These are phyloP conservation scores for Geotrichum bryndzae DNA, from an alignment of 1,139 yeast species.

Conservation along the genomic window DNA sequence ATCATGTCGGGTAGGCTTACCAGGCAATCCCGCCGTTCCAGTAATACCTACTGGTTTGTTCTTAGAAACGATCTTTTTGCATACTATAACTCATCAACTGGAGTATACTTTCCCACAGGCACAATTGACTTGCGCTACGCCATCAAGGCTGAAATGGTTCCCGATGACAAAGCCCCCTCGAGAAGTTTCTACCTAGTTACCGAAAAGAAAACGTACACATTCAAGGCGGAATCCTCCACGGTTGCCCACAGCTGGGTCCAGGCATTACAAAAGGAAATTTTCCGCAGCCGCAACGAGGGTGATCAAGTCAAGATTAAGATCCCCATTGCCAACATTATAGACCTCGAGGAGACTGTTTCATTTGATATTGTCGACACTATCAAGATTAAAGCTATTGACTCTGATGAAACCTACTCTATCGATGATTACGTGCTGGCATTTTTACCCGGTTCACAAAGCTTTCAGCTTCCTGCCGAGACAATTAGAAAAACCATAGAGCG, in stretches of 20 bases:
- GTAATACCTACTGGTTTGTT: slow-evolving; percentile 66
- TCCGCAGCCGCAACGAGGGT: slow-evolving; percentile 62
- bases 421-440: slow-evolving; percentile 69
- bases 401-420: slow-evolving; percentile 46
- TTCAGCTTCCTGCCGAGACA: slow-evolving; percentile 14
- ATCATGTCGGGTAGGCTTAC: slow-evolving; percentile 46
- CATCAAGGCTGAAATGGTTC: slow-evolving; percentile 49
- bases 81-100: slow-evolving; percentile 65
- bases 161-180: slow-evolving; percentile 26
- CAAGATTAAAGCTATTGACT: slow-evolving; percentile 46
- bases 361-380: slow-evolving; percentile 48
- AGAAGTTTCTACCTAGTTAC: slow-evolving; percentile 39
- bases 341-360: slow-evolving; percentile 49
- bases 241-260: slow-evolving; percentile 80
- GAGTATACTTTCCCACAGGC: slow-evolving; percentile 72
- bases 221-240: slow-evolving; percentile 65
- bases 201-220: slow-evolving; percentile 52
- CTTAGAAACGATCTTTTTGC: slow-evolving; percentile 63
- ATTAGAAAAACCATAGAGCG: slow-evolving; percentile 15
- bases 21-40: slow-evolving; percentile 29
- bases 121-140: slow-evolving; percentile 70
- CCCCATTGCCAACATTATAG: slow-evolving; percentile 64
- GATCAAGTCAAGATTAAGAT: slow-evolving; percentile 72
- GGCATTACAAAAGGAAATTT: slow-evolving; percentile 65
- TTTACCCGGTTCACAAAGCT: slow-evolving; percentile 34